These are phyloP conservation scores for Nemania serpens DNA, from an alignment of 2,329 filamentous ascomycete genomes.

Conservation along the genomic window DNA sequence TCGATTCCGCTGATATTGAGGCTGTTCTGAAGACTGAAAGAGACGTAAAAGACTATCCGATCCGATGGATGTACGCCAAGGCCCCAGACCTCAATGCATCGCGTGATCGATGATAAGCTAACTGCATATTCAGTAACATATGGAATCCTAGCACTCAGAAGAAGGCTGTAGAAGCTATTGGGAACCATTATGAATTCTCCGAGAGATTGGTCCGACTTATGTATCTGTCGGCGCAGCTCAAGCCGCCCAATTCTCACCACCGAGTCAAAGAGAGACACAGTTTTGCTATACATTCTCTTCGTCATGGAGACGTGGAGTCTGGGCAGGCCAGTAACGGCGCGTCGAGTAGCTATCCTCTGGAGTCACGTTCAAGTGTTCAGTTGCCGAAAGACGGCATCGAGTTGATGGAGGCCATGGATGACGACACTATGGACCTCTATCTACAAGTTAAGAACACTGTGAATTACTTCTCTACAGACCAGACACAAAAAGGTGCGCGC, in stretches of 20 bases:
- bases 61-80: constrained; percentile 71
- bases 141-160: constrained; percentile 69
- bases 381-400: constrained; percentile 15
- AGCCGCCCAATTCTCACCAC: constrained; percentile 13
- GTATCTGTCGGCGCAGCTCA: constrained; percentile 33
- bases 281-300: constrained; percentile 21
- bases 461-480: constrained; percentile 75
- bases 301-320: constrained; percentile 32
- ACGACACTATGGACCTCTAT: constrained; percentile 44
- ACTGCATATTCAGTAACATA: constrained; percentile 58
- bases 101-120: constrained; percentile 12
- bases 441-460: constrained; percentile 71
- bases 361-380: constrained; percentile 12
- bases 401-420: constrained; percentile 13
- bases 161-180: constrained; percentile 59
- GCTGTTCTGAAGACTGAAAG: constrained; percentile 42
- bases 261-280: constrained; percentile 24
- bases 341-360: constrained; percentile 14
- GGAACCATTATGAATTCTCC: constrained; percentile 69
- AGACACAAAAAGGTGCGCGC: constrained; percentile 64
- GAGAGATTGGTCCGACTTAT: constrained; percentile 68
- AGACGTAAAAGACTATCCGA: constrained; percentile 50
- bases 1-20: constrained; percentile 50
- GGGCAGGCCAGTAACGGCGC: constrained; percentile 18
- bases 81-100: background rate